Evolutionary conservation across 257 asterid genomes (phyloP).

Genomic region (Solanum boliviense): DNA sequence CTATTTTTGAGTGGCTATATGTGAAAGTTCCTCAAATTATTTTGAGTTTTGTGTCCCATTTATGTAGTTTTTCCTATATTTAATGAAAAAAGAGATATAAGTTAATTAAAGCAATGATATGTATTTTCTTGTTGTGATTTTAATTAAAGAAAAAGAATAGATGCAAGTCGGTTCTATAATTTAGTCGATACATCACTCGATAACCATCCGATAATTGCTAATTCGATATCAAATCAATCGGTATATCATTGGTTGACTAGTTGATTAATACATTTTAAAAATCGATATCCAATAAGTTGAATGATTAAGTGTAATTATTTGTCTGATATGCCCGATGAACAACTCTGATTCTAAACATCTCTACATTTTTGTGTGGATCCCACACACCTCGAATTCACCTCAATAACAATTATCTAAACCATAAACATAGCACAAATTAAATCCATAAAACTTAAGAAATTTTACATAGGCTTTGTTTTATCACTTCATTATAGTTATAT

Average conservation of each 20-base stretch:
- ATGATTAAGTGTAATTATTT: no score
- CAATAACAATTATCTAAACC: background rate
- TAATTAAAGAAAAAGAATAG: background rate
- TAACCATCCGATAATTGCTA: accelerated
- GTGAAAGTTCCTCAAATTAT: no score
- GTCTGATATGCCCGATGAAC: accelerated
- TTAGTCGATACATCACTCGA: no score
- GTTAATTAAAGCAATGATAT: constrained; percentile 8
- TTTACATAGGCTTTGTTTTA: background rate
- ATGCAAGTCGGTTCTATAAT: background rate
- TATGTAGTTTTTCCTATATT: no score
- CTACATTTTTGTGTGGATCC: background rate
- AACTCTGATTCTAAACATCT: background rate
- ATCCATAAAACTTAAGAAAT: background rate
- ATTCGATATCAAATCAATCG: no score
- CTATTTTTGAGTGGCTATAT: no score
- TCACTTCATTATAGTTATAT: background rate
- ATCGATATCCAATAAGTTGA: background rate
- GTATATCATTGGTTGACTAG: no score
- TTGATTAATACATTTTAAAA: no score
- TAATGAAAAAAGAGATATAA: background rate
- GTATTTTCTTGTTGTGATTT: background rate
- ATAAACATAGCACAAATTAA: background rate
- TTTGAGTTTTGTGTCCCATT: no score
- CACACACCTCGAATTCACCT: background rate